Conservation (phyloP, 768 basidiomycete species). For the Chlorophyllum brunneum region DNA sequence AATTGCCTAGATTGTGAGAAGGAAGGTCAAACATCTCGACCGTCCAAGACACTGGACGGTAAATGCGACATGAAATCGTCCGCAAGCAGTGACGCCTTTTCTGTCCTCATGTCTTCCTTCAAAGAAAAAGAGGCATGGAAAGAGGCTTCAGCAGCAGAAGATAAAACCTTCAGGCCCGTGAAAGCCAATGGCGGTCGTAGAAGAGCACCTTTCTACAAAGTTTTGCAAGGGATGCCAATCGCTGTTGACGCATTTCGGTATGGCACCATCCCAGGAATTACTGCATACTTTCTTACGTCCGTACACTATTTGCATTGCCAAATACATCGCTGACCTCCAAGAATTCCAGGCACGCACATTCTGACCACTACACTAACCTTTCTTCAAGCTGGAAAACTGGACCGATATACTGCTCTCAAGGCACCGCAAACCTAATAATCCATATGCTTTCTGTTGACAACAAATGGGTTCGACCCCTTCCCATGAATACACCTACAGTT, state of each 20-base stretch:
- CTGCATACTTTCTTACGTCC: conserved; percentile 90
- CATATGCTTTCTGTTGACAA: conserved; percentile 88
- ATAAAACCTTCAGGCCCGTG: conserved; percentile 39
- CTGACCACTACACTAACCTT: conserved; percentile 93
- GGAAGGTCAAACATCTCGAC: background rate
- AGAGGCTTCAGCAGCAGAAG: conserved; percentile 59
- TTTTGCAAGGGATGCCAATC: conserved; percentile 94
- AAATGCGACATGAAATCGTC: conserved; percentile 19
- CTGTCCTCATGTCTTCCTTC: conserved; percentile 84
- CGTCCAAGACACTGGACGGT: background rate
- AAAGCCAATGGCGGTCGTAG: conserved; percentile 52
- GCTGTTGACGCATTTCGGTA: conserved; percentile 98
- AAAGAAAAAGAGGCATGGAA: conserved; percentile 85
- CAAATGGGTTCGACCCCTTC: conserved; percentile 86
- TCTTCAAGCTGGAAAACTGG: conserved; percentile 86
- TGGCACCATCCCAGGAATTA: conserved; percentile 84
- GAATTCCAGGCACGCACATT: conserved; percentile 81
- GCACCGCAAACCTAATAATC: conserved; percentile 87
- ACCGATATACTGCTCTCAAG: conserved; percentile 94
- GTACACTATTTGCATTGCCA: conserved; percentile 9
- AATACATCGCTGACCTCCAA: conserved; percentile 10
- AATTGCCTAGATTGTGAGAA: background rate
- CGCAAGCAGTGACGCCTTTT: conserved; percentile 48
- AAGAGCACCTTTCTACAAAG: conserved; percentile 93
- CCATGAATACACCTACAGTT: conserved; percentile 69